These are phyloP conservation scores for Scalesia atractyloides DNA, from an alignment of 129 eudicot genomes.

Conservation along the genomic window DNA sequence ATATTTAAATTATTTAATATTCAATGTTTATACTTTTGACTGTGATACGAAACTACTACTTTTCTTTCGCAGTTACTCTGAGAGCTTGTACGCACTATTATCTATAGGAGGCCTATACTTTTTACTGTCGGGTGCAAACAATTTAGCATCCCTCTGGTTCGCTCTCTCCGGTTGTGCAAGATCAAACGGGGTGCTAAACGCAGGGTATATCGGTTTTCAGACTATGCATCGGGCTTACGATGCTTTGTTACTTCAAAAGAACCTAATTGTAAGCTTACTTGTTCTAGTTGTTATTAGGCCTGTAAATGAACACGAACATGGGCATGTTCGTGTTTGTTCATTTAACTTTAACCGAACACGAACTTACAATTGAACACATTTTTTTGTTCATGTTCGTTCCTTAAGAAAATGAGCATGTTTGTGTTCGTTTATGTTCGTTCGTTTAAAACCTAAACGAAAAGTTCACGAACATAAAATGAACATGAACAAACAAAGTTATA, in stretches of 20 bases:
- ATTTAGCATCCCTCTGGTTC: slow-evolving; percentile 53
- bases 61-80: slow-evolving; percentile 70
- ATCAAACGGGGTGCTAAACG: slow-evolving; percentile 94
- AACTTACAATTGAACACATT: too few relatives aligned
- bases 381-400: too few relatives aligned
- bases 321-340: too few relatives aligned
- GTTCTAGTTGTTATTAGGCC: slow-evolving; percentile 2
- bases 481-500: too few relatives aligned
- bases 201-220: slow-evolving; percentile 80
- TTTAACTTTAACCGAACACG: too few relatives aligned
- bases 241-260: slow-evolving; percentile 49
- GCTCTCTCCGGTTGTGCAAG: slow-evolving; percentile 89
- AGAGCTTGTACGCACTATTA: slow-evolving; percentile 79
- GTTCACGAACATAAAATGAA: too few relatives aligned
- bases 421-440: too few relatives aligned
- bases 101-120: slow-evolving; percentile 78
- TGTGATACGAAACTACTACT: slow-evolving; percentile 4
- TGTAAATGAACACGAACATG: too few relatives aligned
- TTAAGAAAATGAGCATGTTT: too few relatives aligned
- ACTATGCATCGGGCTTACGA: slow-evolving; percentile 70
- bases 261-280: slow-evolving; percentile 48
- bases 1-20: neutral
- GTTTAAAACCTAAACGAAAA: too few relatives aligned
- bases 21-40: neutral
- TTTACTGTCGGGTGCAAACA: slow-evolving; percentile 55